Evolutionary conservation across 768 basidiomycete species (phyloP).

Genomic region (Trichaptum fuscoviolaceum): DNA sequence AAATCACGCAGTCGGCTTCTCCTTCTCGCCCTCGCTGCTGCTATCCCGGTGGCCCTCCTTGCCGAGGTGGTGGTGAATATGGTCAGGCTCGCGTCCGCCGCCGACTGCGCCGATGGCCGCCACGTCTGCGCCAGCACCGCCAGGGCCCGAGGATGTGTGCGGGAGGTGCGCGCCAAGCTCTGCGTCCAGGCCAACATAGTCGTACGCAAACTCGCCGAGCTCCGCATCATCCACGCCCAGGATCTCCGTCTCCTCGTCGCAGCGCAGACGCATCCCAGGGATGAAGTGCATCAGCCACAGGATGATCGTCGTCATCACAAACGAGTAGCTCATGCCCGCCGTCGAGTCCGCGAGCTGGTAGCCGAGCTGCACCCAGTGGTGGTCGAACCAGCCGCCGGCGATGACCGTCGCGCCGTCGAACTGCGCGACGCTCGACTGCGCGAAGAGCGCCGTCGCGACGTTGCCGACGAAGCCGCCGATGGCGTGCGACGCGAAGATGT

Average conservation of each 20-base stretch:
- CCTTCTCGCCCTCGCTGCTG: constrained; percentile 9
- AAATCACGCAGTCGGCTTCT: constrained; percentile 2
- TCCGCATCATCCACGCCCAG: constrained; percentile 87
- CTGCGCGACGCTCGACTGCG: constrained; percentile 65
- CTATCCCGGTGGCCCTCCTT: constrained; percentile 4
- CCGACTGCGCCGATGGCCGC: constrained; percentile 20
- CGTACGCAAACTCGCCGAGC: constrained; percentile 87
- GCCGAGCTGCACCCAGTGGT: constrained; percentile 76
- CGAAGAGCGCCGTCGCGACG: constrained; percentile 79
- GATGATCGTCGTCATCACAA: constrained; percentile 76
- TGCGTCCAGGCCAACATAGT: constrained; percentile 73
- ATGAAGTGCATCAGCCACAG: constrained; percentile 86
- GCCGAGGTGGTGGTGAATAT: constrained; percentile 18
- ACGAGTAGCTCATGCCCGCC: constrained; percentile 63
- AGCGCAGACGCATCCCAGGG: constrained; percentile 72
- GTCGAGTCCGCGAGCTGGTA: constrained; percentile 77
- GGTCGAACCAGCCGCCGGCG: constrained; percentile 84
- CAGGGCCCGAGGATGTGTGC: constrained; percentile 11
- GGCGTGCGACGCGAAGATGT: constrained; percentile 86
- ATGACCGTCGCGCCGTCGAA: constrained; percentile 66
- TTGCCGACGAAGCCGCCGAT: constrained; percentile 80
- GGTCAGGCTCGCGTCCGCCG: constrained; percentile 29
- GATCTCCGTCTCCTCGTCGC: constrained; percentile 51
- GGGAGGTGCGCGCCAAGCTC: constrained; percentile 29
- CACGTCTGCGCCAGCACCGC: constrained; percentile 14